Percentiles rank a stretch among this genome's conserved stretches.
These are phyloP conservation scores for Schizosaccharomyces japonicus DNA, from an alignment of 805 yeast species.

Conservation along the genomic window DNA sequence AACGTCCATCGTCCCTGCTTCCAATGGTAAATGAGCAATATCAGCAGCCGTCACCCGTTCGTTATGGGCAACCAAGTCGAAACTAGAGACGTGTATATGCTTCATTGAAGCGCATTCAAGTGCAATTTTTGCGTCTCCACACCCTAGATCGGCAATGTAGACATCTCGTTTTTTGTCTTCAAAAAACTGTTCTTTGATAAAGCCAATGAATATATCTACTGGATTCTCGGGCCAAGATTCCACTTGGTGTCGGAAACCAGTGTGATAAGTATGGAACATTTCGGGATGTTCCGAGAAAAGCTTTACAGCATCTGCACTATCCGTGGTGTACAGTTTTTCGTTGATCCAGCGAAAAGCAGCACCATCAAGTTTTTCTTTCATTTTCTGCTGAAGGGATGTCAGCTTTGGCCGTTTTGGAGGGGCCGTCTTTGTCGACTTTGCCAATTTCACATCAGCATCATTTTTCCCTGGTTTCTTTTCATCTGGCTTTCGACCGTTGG, in stretches of 20 bases:
- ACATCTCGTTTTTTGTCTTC: slow-evolving; percentile 33
- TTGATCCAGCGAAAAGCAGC: slow-evolving; percentile 95
- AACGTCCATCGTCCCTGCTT: slow-evolving; percentile 52
- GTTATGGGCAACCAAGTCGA: slow-evolving; percentile 76
- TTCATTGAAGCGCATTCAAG: slow-evolving; percentile 29
- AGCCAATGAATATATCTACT: slow-evolving; percentile 65
- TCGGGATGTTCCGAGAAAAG: slow-evolving; percentile 62
- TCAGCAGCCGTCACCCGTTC: slow-evolving; percentile 90
- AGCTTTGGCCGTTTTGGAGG: slow-evolving; percentile 20
- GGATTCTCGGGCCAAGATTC: slow-evolving; percentile 98
- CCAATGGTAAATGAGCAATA: slow-evolving; percentile 68
- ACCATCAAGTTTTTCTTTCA: slow-evolving; percentile 86
- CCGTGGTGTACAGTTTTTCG: slow-evolving; percentile 77
- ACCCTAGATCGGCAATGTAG: slow-evolving; percentile 93
- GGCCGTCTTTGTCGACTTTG: too few relatives aligned
- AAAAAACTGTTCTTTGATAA: slow-evolving; percentile 23
- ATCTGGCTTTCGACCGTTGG: too few relatives aligned
- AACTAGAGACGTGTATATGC: slow-evolving; percentile 42
- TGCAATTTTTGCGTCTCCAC: slow-evolving; percentile 88
- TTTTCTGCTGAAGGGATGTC: slow-evolving; percentile 78
- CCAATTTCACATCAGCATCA: too few relatives aligned
- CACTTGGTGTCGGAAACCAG: slow-evolving; percentile 85
- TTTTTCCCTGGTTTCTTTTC: too few relatives aligned
- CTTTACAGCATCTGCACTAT: slow-evolving; percentile 51
- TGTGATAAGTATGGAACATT: slow-evolving; percentile 80